Evolutionary conservation across 257 asterid species (phyloP).

Genomic region (Solanum bukasovii): DNA sequence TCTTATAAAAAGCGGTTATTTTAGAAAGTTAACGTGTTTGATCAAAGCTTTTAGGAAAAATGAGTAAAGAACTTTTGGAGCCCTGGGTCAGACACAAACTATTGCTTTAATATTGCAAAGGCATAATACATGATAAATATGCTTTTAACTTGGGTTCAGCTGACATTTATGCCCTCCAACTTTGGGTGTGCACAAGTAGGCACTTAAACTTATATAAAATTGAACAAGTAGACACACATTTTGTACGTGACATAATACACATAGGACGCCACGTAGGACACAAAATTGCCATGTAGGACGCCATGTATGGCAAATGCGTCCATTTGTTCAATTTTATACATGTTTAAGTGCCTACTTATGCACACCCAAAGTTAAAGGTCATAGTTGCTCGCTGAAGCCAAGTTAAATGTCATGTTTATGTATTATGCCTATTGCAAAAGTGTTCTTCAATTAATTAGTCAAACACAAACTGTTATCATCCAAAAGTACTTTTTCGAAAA

Average conservation of each 20-base stretch:
- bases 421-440: background rate
- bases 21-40: background rate
- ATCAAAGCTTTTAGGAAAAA: background rate
- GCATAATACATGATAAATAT: background rate
- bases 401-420: background rate
- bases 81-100: background rate
- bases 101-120: background rate
- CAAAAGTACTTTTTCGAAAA: background rate
- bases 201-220: background rate
- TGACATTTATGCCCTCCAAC: background rate
- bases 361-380: background rate
- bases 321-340: no score
- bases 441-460: background rate
- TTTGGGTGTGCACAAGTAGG: background rate
- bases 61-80: background rate
- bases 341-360: background rate
- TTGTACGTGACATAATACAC: background rate
- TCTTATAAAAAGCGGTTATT: background rate
- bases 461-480: background rate
- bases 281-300: background rate
- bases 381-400: background rate
- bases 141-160: background rate
- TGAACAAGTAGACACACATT: background rate
- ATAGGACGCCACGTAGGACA: accelerated
- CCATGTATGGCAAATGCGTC: background rate